Conservation (phyloP, 176 grass and related monocot species). For the Leersia perrieri region DNA sequence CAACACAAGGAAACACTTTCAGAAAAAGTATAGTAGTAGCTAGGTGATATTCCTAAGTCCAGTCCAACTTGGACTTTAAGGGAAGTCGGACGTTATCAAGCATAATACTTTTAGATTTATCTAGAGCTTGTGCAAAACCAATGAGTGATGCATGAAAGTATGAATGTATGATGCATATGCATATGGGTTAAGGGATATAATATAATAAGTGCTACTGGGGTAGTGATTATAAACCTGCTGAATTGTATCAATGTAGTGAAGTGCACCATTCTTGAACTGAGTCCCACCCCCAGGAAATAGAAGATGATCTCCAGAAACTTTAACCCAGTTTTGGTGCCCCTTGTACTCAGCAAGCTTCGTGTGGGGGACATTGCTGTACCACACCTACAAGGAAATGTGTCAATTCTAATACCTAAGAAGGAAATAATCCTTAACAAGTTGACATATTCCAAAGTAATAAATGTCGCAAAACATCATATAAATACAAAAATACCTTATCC, state of each 20-base stretch:
- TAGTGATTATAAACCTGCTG: conserved; percentile 62
- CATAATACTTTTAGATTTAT: neutral
- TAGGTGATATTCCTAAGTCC: neutral
- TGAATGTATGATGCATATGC: neutral
- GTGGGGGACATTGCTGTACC: conserved; percentile 93
- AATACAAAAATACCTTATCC: conserved; percentile 67
- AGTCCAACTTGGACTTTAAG: neutral
- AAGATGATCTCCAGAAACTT: conserved; percentile 89
- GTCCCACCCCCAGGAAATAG: conserved; percentile 94
- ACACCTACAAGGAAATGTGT: conserved; percentile 55
- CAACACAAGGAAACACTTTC: neutral
- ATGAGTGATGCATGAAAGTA: neutral
- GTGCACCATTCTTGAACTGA: conserved; percentile 93
- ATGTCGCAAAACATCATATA: conserved; percentile 22
- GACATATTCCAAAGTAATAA: neutral
- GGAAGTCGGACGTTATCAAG: neutral
- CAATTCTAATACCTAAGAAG: conserved; percentile 9
- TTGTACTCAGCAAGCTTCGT: conserved; percentile 82
- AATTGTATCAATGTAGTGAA: conserved; percentile 94
- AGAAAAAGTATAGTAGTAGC: neutral
- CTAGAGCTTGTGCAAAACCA: neutral
- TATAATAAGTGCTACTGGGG: neutral
- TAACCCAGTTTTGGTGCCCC: conserved; percentile 99
- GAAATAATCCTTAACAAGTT: neutral
- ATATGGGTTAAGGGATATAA: neutral